Base-by-base conservation (phyloP, 2,329 filamentous ascomycete species). In the Arachnopeziza araneosa region DNA sequence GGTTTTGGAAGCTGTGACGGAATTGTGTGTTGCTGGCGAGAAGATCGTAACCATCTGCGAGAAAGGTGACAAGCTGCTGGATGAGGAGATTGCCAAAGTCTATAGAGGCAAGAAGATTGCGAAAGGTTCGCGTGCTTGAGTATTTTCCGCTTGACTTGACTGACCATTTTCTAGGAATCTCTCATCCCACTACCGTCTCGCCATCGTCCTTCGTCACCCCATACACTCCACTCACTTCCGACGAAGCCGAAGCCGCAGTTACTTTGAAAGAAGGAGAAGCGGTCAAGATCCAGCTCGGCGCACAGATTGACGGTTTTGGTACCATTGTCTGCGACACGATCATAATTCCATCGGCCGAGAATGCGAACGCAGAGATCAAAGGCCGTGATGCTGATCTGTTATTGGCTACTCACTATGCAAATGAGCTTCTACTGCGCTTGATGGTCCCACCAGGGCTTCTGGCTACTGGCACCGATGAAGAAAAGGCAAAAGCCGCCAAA, bases 251-350 rank as follows among this genome's bases (percentile, higher is more conserved):
- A 80, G 91, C 93, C 63, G 84, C 83, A 60, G 81, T 83, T 54
- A 86, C 87, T 71, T 83, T 99, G 69, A 90, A 96, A 80, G 83
- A 88, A 56, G 89, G 87, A 64, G 95, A 99, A 79, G 79, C 90
- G 63, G 84, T 96, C 78, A 99, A 99, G 85, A 95, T 99, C 75
- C 95, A 99, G 79, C 86, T 99, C n/a, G 95, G 95, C 72, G 95
- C 95, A 56, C 95, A 99, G 80, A 97, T 99, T 66, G 91, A 98
- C 78, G 95, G 95, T 58, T 96, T 98, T 73, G 92, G 91, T 69
- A 90, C 93, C 68, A 97, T 99, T 74, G 90, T 97, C 69, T 97
- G 95, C 79, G 90, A 97, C 77, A 96, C 91, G 62, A 82, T 98
- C 68, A 76, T 97, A 61, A 88, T 96, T 56, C 80, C 81, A 54